These are phyloP conservation scores for Dysphania ambrosioides DNA, from an alignment of 148 eudicot genomes.

Conservation along the genomic window DNA sequence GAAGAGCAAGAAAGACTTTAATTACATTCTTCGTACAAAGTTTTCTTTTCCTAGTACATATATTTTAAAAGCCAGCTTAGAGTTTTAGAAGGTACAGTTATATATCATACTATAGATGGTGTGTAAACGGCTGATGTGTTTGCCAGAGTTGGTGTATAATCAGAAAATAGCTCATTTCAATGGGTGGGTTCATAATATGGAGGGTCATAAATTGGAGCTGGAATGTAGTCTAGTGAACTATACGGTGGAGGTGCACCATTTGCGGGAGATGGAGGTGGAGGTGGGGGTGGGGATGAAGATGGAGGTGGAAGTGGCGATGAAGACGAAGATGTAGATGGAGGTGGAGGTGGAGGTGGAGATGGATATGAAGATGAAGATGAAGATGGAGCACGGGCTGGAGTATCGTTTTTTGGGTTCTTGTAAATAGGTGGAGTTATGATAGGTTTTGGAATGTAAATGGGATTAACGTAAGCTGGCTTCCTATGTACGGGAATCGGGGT, in stretches of 20 bases:
- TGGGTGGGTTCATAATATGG: not conserved
- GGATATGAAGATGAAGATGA: not conserved
- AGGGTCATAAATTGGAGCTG: conserved; percentile 8
- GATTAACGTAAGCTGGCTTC: conserved; percentile 19
- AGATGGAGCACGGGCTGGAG: not conserved
- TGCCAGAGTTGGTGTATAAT: conserved; percentile 1
- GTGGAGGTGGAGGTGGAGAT: not conserved
- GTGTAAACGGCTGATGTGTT: not conserved
- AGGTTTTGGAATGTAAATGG: conserved; percentile 5
- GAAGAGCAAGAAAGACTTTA: not conserved
- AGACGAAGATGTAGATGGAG: not conserved
- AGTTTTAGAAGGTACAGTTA: not conserved
- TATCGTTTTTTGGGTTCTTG: not conserved
- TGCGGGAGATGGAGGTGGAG: not conserved
- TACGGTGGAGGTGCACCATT: conserved; percentile 13
- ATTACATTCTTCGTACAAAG: not conserved
- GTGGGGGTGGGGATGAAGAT: not conserved
- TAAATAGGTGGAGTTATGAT: conserved; percentile 4
- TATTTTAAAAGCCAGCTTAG: not conserved
- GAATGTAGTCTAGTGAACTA: conserved; percentile 11
- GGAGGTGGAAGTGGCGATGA: not conserved
- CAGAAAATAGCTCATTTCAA: not conserved
- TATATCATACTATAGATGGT: not conserved
- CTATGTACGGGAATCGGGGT: conserved; percentile 9
- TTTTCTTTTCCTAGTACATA: not conserved